These are phyloP conservation scores for Tagetes erecta DNA, from an alignment of 129 eudicot genomes.

Conservation along the genomic window DNA sequence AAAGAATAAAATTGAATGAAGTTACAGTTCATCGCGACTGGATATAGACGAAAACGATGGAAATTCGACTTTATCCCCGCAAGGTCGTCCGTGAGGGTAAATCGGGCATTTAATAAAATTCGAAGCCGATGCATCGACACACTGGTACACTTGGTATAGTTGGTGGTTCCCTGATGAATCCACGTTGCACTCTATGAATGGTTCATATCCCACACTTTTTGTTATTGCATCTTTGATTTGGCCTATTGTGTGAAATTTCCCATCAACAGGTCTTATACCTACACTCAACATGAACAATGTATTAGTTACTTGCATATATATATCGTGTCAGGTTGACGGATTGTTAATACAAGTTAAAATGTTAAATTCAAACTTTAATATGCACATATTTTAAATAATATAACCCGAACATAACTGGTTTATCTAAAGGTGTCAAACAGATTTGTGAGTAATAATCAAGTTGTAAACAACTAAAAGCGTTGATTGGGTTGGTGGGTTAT, in stretches of 20 bases:
- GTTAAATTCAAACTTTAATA: too few species aligned
- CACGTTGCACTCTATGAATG: conserved; percentile 64
- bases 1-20: neutral
- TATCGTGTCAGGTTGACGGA: too few species aligned
- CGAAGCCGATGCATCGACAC: conserved; percentile 63
- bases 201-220: conserved; percentile 48
- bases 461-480: too few species aligned
- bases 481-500: too few species aligned
- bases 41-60: conserved; percentile 45
- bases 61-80: conserved; percentile 50
- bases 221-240: conserved; percentile 55
- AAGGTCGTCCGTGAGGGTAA: conserved; percentile 58
- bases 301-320: neutral
- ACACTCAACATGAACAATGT: neutral
- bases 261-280: conserved; percentile 62
- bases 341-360: too few species aligned
- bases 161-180: conserved; percentile 63
- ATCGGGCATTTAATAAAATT: conserved; percentile 66
- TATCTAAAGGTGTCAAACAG: too few species aligned
- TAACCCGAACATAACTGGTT: too few species aligned
- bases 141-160: conserved; percentile 66
- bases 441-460: too few species aligned
- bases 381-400: too few species aligned
- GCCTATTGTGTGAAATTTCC: conserved; percentile 38
- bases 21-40: conserved; percentile 31